phyloP scores from a whole-genome alignment of 352 stramenopile genomes.

The Globisporangium heterothallicum region DNA sequence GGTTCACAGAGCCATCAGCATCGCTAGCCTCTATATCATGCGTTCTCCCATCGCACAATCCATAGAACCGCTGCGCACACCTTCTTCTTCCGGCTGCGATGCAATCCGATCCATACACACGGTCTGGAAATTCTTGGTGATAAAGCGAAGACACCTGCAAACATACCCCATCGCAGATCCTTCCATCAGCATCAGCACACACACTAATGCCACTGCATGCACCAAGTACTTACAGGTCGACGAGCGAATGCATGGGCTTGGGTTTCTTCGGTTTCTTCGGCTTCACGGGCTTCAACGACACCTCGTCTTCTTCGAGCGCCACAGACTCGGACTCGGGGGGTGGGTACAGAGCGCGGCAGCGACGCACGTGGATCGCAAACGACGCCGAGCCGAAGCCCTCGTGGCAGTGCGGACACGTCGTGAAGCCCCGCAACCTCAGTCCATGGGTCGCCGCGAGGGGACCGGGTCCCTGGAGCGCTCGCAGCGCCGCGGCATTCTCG shows the following conservation, averaged over 20 bases:
- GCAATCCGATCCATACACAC: conserved; percentile 63
- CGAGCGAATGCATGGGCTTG: conserved; percentile 35
- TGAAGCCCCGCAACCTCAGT: conserved; percentile 16
- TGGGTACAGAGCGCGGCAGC: conserved; percentile 43
- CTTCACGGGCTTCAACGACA: conserved; percentile 3
- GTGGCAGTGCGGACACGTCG: conserved; percentile 47
- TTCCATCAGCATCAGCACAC: neutral
- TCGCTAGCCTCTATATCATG: neutral
- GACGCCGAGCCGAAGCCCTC: conserved; percentile 54
- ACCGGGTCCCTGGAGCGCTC: conserved; percentile 18
- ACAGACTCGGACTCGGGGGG: conserved; percentile 17
- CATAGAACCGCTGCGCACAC: conserved; percentile 23
- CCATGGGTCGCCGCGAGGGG: conserved; percentile 9
- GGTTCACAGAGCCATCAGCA: neutral
- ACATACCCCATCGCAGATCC: neutral
- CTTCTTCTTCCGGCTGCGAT: conserved; percentile 52
- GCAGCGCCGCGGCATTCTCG: conserved; percentile 32
- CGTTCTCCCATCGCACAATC: neutral
- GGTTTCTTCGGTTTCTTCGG: conserved; percentile 22
- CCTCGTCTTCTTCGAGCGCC: conserved; percentile 13
- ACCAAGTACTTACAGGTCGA: conserved; percentile 38
- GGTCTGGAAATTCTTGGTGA: conserved; percentile 67
- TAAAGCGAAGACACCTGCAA: conserved; percentile 46
- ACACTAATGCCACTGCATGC: neutral
- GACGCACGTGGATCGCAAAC: conserved; percentile 53